Evolutionary conservation across 768 basidiomycete species (phyloP), one percentile per base, ranked within the genome.

Genomic region (Pulveroboletus sp.): DNA sequence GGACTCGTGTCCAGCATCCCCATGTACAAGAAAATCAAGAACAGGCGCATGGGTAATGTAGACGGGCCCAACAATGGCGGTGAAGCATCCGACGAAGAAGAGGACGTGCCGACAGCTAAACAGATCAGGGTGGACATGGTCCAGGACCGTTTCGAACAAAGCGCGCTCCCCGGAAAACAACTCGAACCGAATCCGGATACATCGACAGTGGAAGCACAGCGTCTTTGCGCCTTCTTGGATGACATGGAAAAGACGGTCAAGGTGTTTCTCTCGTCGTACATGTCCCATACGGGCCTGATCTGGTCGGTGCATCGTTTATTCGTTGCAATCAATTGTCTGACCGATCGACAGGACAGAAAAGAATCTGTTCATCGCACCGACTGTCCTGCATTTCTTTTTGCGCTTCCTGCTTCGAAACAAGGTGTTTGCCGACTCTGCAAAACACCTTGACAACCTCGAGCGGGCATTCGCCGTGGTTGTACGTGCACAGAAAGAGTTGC

Each of bases 241-340:
- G 74, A 87, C 45, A 84, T 87, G 7, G 84, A 81, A 51, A 64
- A 62, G n/a, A 64, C 72, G 31, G 67, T 84, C 54, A 81, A 73
- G 50, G 71, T 87, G 13, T 91, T 89, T 65, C 69, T 91, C 50
- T 84, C 85, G 2, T 85, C 84, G 2, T 78, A 84, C 56, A 81
- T 81, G 68, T 69, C 77, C 21, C 74, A 80, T 45, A 78, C 79
- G 45, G 89, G 88, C 14, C 66, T 87, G 29, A 74, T 82, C 49
- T 89, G 83, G 87, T 86, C 56, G 19, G 45, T n/a, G n/a, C 36
- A 33, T 51, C 8, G 40, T 46, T 42, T n/a, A 16, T 46, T 21
- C 20, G 12, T 11, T 23, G 39, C n/a, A 17, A 20, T 4, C 31
- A 42, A 17, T 32, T 56, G 24, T 37, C 46, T 59, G n/a, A 57